phyloP scores from a whole-genome alignment of 2,329 filamentous ascomycete species.

The Colletotrichum tabaci region DNA sequence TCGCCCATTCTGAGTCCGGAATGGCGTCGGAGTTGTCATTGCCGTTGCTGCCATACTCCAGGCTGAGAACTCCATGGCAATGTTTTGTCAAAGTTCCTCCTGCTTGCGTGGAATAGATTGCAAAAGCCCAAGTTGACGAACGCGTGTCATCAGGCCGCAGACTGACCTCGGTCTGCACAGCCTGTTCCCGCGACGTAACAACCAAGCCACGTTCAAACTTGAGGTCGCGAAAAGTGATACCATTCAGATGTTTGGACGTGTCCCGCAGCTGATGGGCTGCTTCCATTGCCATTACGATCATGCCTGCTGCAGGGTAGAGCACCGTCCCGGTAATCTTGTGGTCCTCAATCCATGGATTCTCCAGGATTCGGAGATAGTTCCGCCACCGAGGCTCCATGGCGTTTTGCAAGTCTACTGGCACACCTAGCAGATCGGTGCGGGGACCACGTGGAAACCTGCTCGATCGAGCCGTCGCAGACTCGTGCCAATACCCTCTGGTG shows the following conservation, averaged over 20 bases:
- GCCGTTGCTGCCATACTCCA: background rate
- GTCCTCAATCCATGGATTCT: constrained; percentile 62
- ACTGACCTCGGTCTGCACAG: constrained; percentile 16
- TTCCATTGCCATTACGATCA: constrained; percentile 49
- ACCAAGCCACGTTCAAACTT: constrained; percentile 28
- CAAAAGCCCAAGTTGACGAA: constrained; percentile 4
- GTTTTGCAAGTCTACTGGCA: constrained; percentile 1
- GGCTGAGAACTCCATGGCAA: constrained; percentile 11
- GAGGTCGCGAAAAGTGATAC: constrained; percentile 1
- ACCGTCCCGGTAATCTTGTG: constrained; percentile 60
- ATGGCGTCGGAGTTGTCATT: too few relatives aligned
- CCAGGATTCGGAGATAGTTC: constrained; percentile 45
- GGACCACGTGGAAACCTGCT: background rate
- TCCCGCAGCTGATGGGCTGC: constrained; percentile 23
- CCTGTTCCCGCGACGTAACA: constrained; percentile 6
- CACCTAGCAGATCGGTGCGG: constrained; percentile 30
- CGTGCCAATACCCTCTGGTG: constrained; percentile 28
- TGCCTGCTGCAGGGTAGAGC: constrained; percentile 56
- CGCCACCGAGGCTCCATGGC: constrained; percentile 31
- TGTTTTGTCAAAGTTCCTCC: constrained; percentile 18
- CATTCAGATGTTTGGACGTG: background rate
- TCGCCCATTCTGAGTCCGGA: too few relatives aligned
- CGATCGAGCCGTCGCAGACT: constrained; percentile 24
- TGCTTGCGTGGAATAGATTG: constrained; percentile 9
- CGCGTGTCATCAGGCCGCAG: constrained; percentile 5